Base-by-base conservation (phyloP, 2,329 filamentous ascomycete genomes). In the Fusarium continuum region DNA sequence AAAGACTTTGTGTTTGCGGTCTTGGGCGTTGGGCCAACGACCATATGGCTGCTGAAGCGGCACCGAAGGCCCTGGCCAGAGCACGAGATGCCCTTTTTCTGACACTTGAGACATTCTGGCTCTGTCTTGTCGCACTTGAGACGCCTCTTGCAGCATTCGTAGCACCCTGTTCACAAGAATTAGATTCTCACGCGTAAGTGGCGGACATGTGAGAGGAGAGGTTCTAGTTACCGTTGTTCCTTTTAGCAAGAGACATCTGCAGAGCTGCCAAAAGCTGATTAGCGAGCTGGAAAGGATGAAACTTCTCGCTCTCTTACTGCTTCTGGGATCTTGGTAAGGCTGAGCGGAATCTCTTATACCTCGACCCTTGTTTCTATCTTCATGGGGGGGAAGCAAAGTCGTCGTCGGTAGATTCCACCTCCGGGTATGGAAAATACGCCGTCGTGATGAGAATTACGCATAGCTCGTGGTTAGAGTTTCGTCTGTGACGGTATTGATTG, bases 101-200 rank as follows among this genome's bases (percentile, higher is more conserved):
- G 60, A 49, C 77, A 79, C 45, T 79, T 79, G 17, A 67, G 58
- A 52, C 77, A 79, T 50, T 72, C 67, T 2, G 77, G 77, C 41
- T 76, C 72, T 16, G 71, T 70, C 55, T 75, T 76, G 62, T 79
- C 77, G 62, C 77, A 79, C 26, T 71, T 72, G 23, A 79, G 73
- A 20, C 77, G 73, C 29, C 77, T 71, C 45, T 68, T 73, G 44
- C 70, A 74, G 59, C 77, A 79, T 61, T 79, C 74, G 31, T 75
- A 73, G 44, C 77, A 79, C 17, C 77, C 74, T 74, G 28, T 4
- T 6, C 17, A 29, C 1, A 13, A 3, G 16, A 16, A 32, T 52
- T 38, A 55, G 44, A 26, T 35, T 55, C 10, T n/a, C n/a, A n/a
- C n/a, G n/a, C n/a, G 9, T 25, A 22, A 6, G n/a, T 49, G 14